phyloP scores from a whole-genome alignment of 371 early-diverging fungal species.

The Chytridium lagenaria region DNA sequence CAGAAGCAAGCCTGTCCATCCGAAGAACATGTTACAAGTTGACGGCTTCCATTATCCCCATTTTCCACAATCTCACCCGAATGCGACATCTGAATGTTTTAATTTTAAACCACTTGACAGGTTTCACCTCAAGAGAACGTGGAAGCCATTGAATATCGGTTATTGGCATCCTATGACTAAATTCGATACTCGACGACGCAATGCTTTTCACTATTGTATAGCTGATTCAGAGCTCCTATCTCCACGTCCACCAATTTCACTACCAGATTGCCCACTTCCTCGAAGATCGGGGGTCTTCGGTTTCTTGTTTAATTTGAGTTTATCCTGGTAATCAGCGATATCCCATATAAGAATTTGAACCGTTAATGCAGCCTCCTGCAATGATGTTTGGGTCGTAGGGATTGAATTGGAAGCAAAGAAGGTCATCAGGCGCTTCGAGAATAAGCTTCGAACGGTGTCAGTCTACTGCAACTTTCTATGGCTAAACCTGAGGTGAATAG shows the following conservation, averaged over 20 bases:
- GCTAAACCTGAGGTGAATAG: slow-evolving; percentile 70
- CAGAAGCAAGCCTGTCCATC: slow-evolving; percentile 64
- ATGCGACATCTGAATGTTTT: slow-evolving; percentile 22
- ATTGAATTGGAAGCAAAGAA: slow-evolving; percentile 57
- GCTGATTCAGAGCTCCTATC: slow-evolving; percentile 31
- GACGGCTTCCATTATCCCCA: slow-evolving; percentile 50
- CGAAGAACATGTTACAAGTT: slow-evolving; percentile 56
- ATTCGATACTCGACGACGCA: slow-evolving; percentile 60
- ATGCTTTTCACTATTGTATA: slow-evolving; percentile 45
- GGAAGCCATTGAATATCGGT: slow-evolving; percentile 60
- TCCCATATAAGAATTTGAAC: slow-evolving; percentile 66
- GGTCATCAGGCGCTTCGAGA: slow-evolving; percentile 68
- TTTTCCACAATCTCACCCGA: slow-evolving; percentile 54
- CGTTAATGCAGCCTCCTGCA: slow-evolving; percentile 62
- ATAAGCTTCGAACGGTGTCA: slow-evolving; percentile 55
- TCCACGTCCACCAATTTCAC: slow-evolving; percentile 25
- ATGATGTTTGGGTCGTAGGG: slow-evolving; percentile 59
- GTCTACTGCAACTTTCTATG: background rate
- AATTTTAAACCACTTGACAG: background rate
- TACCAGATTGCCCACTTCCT: slow-evolving; percentile 10
- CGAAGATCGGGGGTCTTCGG: slow-evolving; percentile 28
- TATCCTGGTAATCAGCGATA: slow-evolving; percentile 59
- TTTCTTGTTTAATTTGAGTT: slow-evolving; percentile 51
- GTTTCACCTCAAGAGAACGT: slow-evolving; percentile 47
- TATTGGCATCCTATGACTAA: slow-evolving; percentile 54